Conservation (phyloP, 352 stramenopile species). For the Lagenidium giganteum region DNA sequence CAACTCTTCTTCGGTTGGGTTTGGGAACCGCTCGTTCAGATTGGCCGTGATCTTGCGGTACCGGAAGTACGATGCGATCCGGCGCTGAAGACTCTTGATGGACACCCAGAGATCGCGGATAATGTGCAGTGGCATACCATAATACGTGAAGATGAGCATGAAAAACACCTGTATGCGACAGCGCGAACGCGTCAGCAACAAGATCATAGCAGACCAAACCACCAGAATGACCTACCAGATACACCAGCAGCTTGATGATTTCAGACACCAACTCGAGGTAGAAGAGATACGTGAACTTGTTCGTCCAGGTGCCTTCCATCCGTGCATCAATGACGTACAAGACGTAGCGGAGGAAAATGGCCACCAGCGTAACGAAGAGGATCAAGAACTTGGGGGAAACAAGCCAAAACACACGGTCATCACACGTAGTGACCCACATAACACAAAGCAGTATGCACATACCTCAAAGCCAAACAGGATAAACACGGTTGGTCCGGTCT, state of each 20-base stretch:
- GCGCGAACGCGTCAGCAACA: not conserved
- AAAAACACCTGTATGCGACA: slow-evolving; percentile 89
- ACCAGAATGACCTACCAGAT: slow-evolving; percentile 59
- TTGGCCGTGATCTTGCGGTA: slow-evolving; percentile 95
- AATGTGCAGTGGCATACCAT: slow-evolving; percentile 97
- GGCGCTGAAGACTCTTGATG: slow-evolving; percentile 79
- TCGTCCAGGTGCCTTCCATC: slow-evolving; percentile 86
- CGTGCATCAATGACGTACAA: slow-evolving; percentile 93
- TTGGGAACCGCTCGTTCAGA: slow-evolving; percentile 95
- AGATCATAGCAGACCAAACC: not conserved
- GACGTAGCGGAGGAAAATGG: slow-evolving; percentile 85
- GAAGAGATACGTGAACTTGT: slow-evolving; percentile 91
- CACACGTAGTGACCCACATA: no score
- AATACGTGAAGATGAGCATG: slow-evolving; percentile 97
- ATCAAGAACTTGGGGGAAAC: slow-evolving; percentile 78
- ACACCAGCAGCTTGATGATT: slow-evolving; percentile 95
- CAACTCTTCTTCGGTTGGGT: slow-evolving; percentile 93
- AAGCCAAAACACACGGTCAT: not conserved
- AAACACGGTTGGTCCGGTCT: slow-evolving; percentile 87
- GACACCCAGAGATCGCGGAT: slow-evolving; percentile 96
- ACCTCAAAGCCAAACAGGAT: slow-evolving; percentile 97
- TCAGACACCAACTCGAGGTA: slow-evolving; percentile 95
- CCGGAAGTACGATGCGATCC: slow-evolving; percentile 82
- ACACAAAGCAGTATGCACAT: not conserved
- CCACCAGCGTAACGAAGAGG: slow-evolving; percentile 89